These are phyloP conservation scores for Marvania coccoides DNA, from an alignment of 139 green algal genomes.

Conservation along the genomic window DNA sequence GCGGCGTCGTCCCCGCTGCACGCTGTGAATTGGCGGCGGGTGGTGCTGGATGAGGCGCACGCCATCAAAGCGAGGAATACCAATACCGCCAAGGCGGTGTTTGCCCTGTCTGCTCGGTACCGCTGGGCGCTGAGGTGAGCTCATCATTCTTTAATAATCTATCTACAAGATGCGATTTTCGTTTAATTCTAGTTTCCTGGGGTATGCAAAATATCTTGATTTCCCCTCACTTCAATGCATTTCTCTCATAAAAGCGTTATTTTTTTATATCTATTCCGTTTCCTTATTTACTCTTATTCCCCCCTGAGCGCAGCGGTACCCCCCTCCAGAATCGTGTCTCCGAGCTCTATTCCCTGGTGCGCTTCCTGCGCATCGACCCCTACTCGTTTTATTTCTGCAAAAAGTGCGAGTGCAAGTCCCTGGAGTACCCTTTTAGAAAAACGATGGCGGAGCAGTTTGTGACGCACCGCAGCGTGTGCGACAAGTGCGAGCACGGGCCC, in stretches of 20 bases:
- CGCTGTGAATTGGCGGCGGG: slow-evolving; percentile 64
- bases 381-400: slow-evolving; percentile 93
- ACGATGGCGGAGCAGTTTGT: slow-evolving; percentile 3
- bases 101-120: slow-evolving; percentile 59
- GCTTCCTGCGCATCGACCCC: slow-evolving; percentile 80
- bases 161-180: no score
- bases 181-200: no score
- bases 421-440: slow-evolving; percentile 63
- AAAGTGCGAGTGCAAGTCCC: slow-evolving; percentile 53
- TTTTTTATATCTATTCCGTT: no score
- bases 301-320: slow-evolving; percentile 64
- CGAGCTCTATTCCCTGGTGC: slow-evolving; percentile 88
- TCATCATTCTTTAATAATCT: no score
- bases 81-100: slow-evolving; percentile 78
- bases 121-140: slow-evolving; percentile 85
- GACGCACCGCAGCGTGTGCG: slow-evolving; percentile 15
- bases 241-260: background rate
- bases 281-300: no score
- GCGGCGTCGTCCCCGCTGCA: slow-evolving; percentile 19
- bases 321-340: slow-evolving; percentile 83
- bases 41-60: slow-evolving; percentile 88
- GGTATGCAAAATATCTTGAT: no score
- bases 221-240: background rate
- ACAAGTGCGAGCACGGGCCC: slow-evolving; percentile 21
- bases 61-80: slow-evolving; percentile 80